These are phyloP conservation scores for Circinella umbellata DNA, from an alignment of 371 early-diverging fungal species.

Conservation along the genomic window DNA sequence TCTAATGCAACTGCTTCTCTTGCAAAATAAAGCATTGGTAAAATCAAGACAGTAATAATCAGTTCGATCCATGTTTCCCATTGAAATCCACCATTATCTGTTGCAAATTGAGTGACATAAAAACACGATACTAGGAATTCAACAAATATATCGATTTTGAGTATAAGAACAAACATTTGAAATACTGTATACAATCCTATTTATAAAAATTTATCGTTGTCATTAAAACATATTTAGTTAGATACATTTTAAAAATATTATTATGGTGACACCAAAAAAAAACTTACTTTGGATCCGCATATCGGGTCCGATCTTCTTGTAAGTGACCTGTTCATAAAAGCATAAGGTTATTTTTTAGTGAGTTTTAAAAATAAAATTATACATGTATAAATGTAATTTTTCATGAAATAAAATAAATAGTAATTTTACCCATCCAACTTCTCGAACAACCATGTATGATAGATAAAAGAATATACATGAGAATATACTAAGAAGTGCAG, in stretches of 20 bases:
- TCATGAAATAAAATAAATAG: no score
- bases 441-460: constrained; percentile 35
- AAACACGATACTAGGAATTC: constrained; percentile 36
- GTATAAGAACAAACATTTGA: constrained; percentile 36
- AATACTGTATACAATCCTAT: constrained; percentile 48
- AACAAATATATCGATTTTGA: constrained; percentile 36
- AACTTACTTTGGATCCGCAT: constrained; percentile 43
- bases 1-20: constrained; percentile 42
- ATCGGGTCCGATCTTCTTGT: constrained; percentile 56
- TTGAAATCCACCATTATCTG: constrained; percentile 12
- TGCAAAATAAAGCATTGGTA: constrained; percentile 50
- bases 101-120: constrained; percentile 31
- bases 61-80: constrained; percentile 35
- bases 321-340: constrained; percentile 17
- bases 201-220: no score
- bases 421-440: constrained; percentile 43
- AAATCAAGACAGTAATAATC: constrained; percentile 37
- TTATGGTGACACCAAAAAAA: neutral
- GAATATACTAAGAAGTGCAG: constrained; percentile 30
- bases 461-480: constrained; percentile 37
- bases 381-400: no score
- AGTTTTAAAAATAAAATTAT: no score
- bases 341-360: no score
- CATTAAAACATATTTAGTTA: no score
- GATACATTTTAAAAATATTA: neutral